Evolutionary conservation across 2,329 filamentous ascomycete species (phyloP).

Genomic region (Aspergillus sp.): DNA sequence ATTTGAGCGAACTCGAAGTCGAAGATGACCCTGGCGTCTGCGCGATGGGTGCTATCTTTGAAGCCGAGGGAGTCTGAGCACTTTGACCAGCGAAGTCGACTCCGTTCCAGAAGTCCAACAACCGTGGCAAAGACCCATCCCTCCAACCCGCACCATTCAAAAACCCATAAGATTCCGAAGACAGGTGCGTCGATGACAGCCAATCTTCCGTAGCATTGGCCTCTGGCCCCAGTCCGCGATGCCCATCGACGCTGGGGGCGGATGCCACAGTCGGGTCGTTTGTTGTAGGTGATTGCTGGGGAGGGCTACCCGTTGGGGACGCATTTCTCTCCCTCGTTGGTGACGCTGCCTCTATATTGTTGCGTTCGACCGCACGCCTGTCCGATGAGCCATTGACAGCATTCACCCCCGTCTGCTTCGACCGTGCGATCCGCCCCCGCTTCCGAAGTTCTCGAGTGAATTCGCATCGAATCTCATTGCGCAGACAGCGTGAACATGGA

Average conservation of each 20-base stretch:
- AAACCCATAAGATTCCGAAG: constrained; percentile 26
- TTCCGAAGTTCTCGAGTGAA: constrained; percentile 91
- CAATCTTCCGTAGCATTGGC: constrained; percentile 28
- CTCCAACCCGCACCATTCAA: constrained; percentile 18
- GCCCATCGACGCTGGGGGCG: constrained; percentile 23
- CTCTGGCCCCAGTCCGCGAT: constrained; percentile 12
- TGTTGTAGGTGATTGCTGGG: constrained; percentile 21
- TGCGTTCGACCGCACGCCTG: neutral
- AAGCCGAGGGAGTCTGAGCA: constrained; percentile 46
- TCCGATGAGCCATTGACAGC: constrained; percentile 2
- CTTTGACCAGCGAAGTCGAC: constrained; percentile 19
- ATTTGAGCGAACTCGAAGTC: constrained; percentile 48
- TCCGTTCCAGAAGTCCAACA: constrained; percentile 27
- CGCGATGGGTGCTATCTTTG: constrained; percentile 51
- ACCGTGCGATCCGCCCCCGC: constrained; percentile 69
- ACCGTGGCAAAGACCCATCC: constrained; percentile 21
- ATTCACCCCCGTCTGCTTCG: constrained; percentile 57
- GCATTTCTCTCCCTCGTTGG: constrained; percentile 10
- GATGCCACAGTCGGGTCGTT: constrained; percentile 22
- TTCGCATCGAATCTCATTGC: constrained; percentile 63
- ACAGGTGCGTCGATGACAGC: constrained; percentile 26
- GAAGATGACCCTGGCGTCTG: constrained; percentile 32
- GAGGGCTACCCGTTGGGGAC: constrained; percentile 19
- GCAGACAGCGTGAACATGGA: constrained; percentile 85
- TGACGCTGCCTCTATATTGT: constrained; percentile 9